These are phyloP conservation scores for Rhexocercosporidium sp. DNA, from an alignment of 2,329 filamentous ascomycete genomes.

Conservation along the genomic window DNA sequence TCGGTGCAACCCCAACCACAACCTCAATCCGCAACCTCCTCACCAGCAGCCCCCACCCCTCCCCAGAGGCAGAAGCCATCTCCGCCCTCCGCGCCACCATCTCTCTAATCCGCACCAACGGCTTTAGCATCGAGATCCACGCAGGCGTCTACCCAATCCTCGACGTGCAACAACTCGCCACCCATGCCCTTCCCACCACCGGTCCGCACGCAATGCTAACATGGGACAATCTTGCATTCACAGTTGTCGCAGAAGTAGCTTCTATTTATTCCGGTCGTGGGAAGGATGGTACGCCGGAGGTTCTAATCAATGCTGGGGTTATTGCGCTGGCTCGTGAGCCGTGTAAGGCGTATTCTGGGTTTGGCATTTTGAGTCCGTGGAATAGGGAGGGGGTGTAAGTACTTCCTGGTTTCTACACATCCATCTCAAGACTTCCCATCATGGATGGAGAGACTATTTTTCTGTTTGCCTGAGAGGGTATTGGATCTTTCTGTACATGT, in stretches of 20 bases:
- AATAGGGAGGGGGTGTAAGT: conserved; percentile 38
- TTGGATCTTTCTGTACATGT: too few relatives aligned
- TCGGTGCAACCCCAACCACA: conserved; percentile 79
- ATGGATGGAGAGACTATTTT: too few relatives aligned
- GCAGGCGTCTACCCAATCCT: conserved; percentile 78
- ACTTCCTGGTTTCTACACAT: background rate
- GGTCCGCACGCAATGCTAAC: conserved; percentile 31
- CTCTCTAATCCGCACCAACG: conserved; percentile 44
- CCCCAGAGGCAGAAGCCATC: conserved; percentile 39
- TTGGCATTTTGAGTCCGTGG: conserved; percentile 72
- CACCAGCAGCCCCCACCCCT: conserved; percentile 31
- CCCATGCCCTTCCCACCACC: conserved; percentile 59
- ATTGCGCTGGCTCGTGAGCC: conserved; percentile 76
- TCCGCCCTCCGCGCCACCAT: conserved; percentile 50
- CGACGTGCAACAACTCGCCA: conserved; percentile 80
- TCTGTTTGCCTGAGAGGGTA: too few relatives aligned
- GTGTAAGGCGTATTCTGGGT: conserved; percentile 72
- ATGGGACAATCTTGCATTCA: conserved; percentile 64
- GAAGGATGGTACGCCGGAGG: conserved; percentile 57
- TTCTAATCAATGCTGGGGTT: conserved; percentile 70
- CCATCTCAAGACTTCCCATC: background rate
- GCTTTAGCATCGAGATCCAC: conserved; percentile 68
- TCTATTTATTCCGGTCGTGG: conserved; percentile 69
- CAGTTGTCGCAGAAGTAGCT: conserved; percentile 73
- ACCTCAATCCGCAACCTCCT: conserved; percentile 66